A percentile compares a stretch with the other conserved stretches of the same genome.
phyloP scores from a whole-genome alignment of 192 early-diverging fungal genomes.

The Dimargaris cristalligena region DNA sequence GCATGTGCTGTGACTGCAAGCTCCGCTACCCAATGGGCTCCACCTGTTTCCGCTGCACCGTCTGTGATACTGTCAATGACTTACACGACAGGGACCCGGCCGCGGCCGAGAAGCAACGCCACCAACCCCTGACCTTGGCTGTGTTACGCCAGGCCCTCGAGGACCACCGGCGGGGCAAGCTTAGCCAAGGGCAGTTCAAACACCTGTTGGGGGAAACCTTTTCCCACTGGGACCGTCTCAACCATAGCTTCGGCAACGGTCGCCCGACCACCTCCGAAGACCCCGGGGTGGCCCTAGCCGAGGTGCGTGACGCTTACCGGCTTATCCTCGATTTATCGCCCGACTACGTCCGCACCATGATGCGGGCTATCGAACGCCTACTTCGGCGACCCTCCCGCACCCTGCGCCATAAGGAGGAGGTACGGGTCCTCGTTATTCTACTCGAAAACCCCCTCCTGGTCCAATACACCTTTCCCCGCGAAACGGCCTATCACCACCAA shows the following conservation, averaged over 20 bases:
- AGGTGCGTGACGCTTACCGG: conserved; percentile 44
- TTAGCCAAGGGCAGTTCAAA: conserved; percentile 18
- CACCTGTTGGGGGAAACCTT: conserved; percentile 32
- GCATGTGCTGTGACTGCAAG: conserved; percentile 51
- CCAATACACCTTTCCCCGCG: conserved; percentile 55
- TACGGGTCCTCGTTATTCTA: conserved; percentile 70
- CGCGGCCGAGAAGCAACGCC: conserved; percentile 15
- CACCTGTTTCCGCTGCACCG: conserved; percentile 73
- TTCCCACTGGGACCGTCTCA: conserved; percentile 39
- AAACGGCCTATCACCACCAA: conserved; percentile 71
- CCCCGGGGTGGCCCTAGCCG: conserved; percentile 40
- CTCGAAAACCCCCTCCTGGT: conserved; percentile 75
- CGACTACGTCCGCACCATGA: conserved; percentile 53
- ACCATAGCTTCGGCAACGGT: conserved; percentile 41
- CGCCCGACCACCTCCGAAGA: conserved; percentile 26
- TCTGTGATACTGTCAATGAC: conserved; percentile 79
- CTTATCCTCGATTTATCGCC: conserved; percentile 38
- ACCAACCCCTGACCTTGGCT: conserved; percentile 25
- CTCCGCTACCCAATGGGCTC: conserved; percentile 54
- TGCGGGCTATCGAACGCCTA: conserved; percentile 51
- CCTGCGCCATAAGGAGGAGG: conserved; percentile 32
- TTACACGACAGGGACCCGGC: conserved; percentile 18
- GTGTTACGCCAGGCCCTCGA: conserved; percentile 23
- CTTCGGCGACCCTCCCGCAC: conserved; percentile 41
- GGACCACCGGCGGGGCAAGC: conserved; percentile 15